A percentile compares a stretch with the other conserved stretches of the same genome.
These are phyloP conservation scores for Phytophthora tubulina DNA, from an alignment of 352 stramenopile species.

Conservation along the genomic window DNA sequence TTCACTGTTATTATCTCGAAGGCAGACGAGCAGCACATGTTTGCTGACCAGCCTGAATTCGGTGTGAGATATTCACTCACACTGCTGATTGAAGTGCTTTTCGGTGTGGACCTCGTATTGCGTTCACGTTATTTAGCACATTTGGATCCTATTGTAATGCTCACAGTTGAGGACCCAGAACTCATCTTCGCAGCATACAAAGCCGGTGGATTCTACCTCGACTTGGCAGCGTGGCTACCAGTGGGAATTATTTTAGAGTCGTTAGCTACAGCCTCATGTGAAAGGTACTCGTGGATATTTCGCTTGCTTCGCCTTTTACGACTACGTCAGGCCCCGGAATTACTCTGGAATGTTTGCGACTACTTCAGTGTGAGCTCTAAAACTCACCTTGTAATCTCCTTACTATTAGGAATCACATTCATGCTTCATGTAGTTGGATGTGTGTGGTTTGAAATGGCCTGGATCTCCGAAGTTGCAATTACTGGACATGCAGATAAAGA, in stretches of 20 bases:
- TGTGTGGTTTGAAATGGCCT: slow-evolving; percentile 77
- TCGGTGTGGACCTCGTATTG: slow-evolving; percentile 57
- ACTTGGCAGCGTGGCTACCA: slow-evolving; percentile 61
- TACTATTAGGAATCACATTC: slow-evolving; percentile 63
- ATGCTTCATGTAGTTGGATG: slow-evolving; percentile 73
- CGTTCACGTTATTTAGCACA: slow-evolving; percentile 63
- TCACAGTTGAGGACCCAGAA: slow-evolving; percentile 56
- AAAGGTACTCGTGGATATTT: slow-evolving; percentile 51
- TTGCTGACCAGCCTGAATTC: slow-evolving; percentile 48
- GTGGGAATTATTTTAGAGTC: slow-evolving; percentile 59
- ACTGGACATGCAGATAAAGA: too few relatives aligned
- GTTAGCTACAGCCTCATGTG: slow-evolving; percentile 23
- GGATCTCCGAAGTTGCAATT: slow-evolving; percentile 15
- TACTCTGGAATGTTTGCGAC: slow-evolving; percentile 66
- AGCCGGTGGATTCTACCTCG: slow-evolving; percentile 59
- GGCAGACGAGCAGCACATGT: slow-evolving; percentile 54
- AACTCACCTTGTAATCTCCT: slow-evolving; percentile 50
- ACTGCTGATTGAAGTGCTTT: slow-evolving; percentile 62
- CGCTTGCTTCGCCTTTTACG: slow-evolving; percentile 61
- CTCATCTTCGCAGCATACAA: slow-evolving; percentile 77
- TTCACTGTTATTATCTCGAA: slow-evolving; percentile 74
- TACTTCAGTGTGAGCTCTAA: slow-evolving; percentile 75
- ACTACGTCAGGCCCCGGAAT: slow-evolving; percentile 47
- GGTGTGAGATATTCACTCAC: slow-evolving; percentile 45
- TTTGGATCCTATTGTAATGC: slow-evolving; percentile 69